Base-by-base conservation (phyloP, 768 basidiomycete species). In the Russula virescens region DNA sequence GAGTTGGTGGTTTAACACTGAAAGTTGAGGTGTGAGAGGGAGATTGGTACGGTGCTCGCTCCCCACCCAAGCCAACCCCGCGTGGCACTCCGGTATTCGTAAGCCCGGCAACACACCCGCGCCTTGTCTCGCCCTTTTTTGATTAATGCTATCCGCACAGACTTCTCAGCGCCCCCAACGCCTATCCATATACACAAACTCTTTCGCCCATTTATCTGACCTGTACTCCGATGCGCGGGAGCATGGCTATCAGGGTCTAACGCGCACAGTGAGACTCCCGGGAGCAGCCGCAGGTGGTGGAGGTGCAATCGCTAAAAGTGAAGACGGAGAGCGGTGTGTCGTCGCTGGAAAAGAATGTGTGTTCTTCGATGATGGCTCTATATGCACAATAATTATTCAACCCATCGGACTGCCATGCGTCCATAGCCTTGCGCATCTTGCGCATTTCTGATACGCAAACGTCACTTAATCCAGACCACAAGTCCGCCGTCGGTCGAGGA, bases 301-400 rank as follows among this genome's bases (percentile, higher is more conserved):
- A 38, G 88, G 87, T 0, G 75, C 83, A 1, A 82, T 92, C 48
- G 80, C 87, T 25, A 84, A 80, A 68, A 85, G 80, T 65, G 84
- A 85, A 63, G 89, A 91, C 67, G 86, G 84, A 1, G 70, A 68
- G 42, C 74, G 84, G 68, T 89, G 87, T 73, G 88, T 83, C 2
- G 86, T 91, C 13, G 83, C 89, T 1, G 89, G 89, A n/a, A 83
- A 82, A 73, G 89, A 90, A 77, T 89, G 89, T 89, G 63, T 65
- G 81, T 72, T 6, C 18, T 40, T 13, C 47, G 23, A 47, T 34
- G 23, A 47, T 34, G 1, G 25, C 11, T 19, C 18, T 48, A 2
- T 34, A 28, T 38, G 46, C 60, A 35, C 35, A 19, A 25, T 45
- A 34, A 45, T 45, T 21, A 54, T 38, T 38, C 31, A 14, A 18